These are phyloP conservation scores for Lentithecium fluviatile DNA, from an alignment of 495 filamentous ascomycete genomes.

Conservation along the genomic window DNA sequence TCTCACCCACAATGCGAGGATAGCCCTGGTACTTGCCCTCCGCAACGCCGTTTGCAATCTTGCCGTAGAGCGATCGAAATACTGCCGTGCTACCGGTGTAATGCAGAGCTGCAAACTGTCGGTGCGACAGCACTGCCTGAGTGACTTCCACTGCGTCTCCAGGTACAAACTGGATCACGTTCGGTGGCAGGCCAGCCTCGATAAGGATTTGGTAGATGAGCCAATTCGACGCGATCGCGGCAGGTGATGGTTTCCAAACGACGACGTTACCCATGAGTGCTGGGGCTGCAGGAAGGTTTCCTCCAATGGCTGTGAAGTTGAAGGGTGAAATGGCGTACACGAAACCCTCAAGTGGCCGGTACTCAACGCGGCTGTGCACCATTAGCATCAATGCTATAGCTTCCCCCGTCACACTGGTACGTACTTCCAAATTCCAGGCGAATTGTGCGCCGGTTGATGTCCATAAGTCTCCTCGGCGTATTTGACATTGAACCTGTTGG, in stretches of 20 bases:
- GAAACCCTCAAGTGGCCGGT: conserved; percentile 47
- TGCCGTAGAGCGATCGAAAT: conserved; percentile 43
- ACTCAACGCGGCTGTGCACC: conserved; percentile 41
- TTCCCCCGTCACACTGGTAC: background rate
- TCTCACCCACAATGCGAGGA: conserved; percentile 48
- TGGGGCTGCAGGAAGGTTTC: conserved; percentile 44
- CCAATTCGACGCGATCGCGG: conserved; percentile 46
- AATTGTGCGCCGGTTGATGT: conserved; percentile 45
- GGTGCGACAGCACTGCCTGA: conserved; percentile 40
- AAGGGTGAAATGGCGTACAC: conserved; percentile 49
- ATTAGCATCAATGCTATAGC: conserved; percentile 12
- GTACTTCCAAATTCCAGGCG: conserved; percentile 45
- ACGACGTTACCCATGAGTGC: conserved; percentile 50
- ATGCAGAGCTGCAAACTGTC: conserved; percentile 45
- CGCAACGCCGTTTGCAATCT: conserved; percentile 42
- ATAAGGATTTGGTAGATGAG: conserved; percentile 44
- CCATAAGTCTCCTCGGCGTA: conserved; percentile 46
- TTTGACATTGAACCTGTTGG: conserved; percentile 49
- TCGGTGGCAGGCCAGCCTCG: conserved; percentile 47
- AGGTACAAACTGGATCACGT: conserved; percentile 48
- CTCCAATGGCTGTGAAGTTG: conserved; percentile 49
- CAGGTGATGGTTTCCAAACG: conserved; percentile 46
- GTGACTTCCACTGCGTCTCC: conserved; percentile 47
- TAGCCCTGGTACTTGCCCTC: conserved; percentile 44
- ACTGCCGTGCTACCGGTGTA: conserved; percentile 48